Percentiles rank a stretch among this genome's conserved stretches.
phyloP scores from a whole-genome alignment of 139 green algal genomes.

The Tetradesmus lagerheimii region DNA sequence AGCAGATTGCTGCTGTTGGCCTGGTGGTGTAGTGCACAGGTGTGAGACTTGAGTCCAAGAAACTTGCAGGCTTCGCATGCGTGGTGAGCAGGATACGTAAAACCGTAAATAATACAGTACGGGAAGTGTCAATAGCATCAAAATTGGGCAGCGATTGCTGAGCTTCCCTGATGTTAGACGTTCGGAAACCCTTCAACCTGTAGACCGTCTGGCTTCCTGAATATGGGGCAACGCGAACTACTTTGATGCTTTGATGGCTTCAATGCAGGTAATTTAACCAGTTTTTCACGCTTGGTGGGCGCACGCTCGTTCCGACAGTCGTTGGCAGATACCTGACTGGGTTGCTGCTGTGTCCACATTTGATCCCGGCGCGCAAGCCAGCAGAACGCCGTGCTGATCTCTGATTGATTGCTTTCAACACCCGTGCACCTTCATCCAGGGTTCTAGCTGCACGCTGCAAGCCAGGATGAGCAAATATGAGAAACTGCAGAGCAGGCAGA shows the following conservation, averaged over 20 bases:
- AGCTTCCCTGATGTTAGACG: no score
- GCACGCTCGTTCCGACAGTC: background rate
- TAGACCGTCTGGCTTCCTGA: no score
- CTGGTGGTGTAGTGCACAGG: background rate
- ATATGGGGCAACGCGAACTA: no score
- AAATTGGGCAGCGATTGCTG: no score
- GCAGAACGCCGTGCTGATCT: no score
- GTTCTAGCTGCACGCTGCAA: background rate
- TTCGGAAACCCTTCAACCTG: no score
- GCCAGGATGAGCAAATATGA: constrained; percentile 45
- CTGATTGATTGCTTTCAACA: background rate
- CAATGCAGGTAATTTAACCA: background rate
- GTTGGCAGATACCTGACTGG: background rate
- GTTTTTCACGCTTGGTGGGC: background rate
- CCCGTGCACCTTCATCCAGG: background rate
- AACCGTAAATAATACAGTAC: no score
- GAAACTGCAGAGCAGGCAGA: constrained; percentile 15
- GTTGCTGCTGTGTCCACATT: background rate
- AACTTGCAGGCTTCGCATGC: background rate
- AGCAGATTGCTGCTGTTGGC: background rate
- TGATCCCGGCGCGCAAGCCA: background rate
- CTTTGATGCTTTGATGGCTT: no score
- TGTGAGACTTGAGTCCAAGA: background rate
- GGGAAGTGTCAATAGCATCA: no score
- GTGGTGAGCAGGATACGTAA: no score